Base-by-base conservation (phyloP, 306 rosid genomes). In the Lathyrus sativus region DNA sequence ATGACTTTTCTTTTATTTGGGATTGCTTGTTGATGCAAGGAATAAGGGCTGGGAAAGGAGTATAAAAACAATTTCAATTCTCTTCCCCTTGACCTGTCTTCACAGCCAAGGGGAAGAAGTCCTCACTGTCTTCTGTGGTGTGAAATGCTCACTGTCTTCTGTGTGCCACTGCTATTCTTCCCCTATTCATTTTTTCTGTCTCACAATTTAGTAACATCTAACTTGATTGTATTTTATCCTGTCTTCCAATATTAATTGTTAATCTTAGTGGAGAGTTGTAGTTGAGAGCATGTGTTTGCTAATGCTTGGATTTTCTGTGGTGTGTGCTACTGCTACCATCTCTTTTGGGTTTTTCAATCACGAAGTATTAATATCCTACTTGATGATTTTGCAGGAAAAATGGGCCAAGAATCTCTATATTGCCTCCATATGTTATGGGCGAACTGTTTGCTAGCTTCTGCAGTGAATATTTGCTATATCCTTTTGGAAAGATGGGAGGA, bases 401-500 rank as follows among this genome's bases (percentile, higher is more conserved):
- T 91, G 97, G 97, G 72, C 95, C 62, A 91, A 88, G 74, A 91
- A 91, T 84, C 96, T 91, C 75, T 91, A 91, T 61, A 91, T 91
- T 74, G 96, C 97, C 35, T 88, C 93, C 9, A 91, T 91, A 76
- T 91, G 97, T 72, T 83, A 88, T 29, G 97, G 97, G 62, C 81
- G 97, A 78, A 91, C 96, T 2, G 97, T 91, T 65, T 88, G 97
- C 84, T 91, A 85, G 81, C 78, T 78, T 35, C 67, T 44, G 68
- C 75, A n/a, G 70, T 76, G 75, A 81, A 75, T 72, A 62, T 38
- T 54, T 65, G 79, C 76, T 65, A 61, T 61, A 50, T 67, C 74
- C 81, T 42, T 43, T n/a, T 28, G 39, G 74, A 75, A 67, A 78
- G 15, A 67, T 48, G 65, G 14, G 72, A 68, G 70, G 45, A 74